Evolutionary conservation across 805 yeast genomes (phyloP).

Genomic region (Candida sakaeoensis): DNA sequence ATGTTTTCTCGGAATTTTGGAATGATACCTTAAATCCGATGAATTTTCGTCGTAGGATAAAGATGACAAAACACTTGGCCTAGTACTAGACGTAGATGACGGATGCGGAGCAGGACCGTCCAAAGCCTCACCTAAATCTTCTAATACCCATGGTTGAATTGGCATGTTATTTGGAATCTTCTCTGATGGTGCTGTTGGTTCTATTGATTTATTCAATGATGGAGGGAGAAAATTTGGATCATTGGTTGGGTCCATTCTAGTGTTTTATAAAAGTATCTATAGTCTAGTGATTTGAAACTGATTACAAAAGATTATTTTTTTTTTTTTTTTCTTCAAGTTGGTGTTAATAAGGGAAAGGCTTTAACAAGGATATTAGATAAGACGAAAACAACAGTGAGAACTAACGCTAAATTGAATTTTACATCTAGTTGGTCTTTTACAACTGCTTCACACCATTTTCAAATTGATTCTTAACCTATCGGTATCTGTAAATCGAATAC

Average conservation of each 20-base stretch:
- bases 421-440: too few relatives aligned
- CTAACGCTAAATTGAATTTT: too few relatives aligned
- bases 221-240: constrained; percentile 92
- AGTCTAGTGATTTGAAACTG: not conserved
- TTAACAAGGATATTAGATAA: too few relatives aligned
- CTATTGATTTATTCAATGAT: constrained; percentile 55
- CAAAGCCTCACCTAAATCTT: constrained; percentile 64
- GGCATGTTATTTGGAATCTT: constrained; percentile 73
- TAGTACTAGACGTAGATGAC: constrained; percentile 2
- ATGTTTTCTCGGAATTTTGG: constrained; percentile 51
- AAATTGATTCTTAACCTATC: too few relatives aligned
- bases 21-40: constrained; percentile 21
- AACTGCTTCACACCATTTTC: too few relatives aligned
- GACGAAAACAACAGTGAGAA: too few relatives aligned
- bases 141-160: constrained; percentile 73
- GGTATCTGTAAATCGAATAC: too few relatives aligned
- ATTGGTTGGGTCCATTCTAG: constrained; percentile 90
- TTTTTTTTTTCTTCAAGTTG: not conserved
- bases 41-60: constrained; percentile 9
- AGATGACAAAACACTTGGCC: constrained; percentile 3
- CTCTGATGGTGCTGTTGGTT: constrained; percentile 64
- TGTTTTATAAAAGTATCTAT: too few relatives aligned
- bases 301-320: not conserved
- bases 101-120: constrained; percentile 72
- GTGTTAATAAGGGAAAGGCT: too few relatives aligned